Base-by-base conservation (phyloP, 352 stramenopile genomes). In the Pythium periplocum region DNA sequence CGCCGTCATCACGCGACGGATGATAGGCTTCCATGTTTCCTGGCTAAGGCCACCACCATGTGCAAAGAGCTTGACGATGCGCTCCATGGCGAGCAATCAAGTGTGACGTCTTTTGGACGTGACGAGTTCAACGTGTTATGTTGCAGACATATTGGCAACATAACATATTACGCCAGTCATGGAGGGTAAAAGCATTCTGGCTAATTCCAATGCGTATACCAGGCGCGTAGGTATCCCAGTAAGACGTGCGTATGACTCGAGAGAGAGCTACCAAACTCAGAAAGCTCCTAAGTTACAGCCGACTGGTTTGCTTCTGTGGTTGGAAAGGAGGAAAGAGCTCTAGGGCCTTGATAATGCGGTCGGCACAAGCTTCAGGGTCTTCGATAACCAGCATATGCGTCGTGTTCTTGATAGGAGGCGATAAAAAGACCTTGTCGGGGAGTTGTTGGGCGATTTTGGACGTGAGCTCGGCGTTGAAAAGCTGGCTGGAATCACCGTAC, bases 41-140 rank as follows among this genome's bases (percentile, higher is more conserved):
- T 80, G 75, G 40, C 68, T 78, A 42, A 81, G 81, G 10, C 68
- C 62, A 1, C 58, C 50, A 31, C 68, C 73, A 51, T 83, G 73
- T 0, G 55, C 64, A 51, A 83, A 78, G 36, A 83, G 48, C 42
- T 78, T 45, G 44, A 53, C 53, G 37, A 48, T 49, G 45, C 45
- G 53, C 9, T 59, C 43, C 10, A 26, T 52, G 44, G 26, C 26
- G 8, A 17, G 9, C 44, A 68, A 48, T 11, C 11, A 10, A 32
- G 26, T 48, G 44, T 10, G 11, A 10, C 11, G 44, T 31, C 11
- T 48, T 48, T 48, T 9, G 44, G 35, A 57, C 12, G 12, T 45
- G 26, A 53, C 35, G 41, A 33, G 5, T 17, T n/a, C 32, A 2
- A 48, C 10, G 3, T 53, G 53, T 8, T 37, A 6, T 44, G 17